These are phyloP conservation scores for Harringtonia lauricola DNA, from an alignment of 2,329 filamentous ascomycete genomes.

Conservation along the genomic window DNA sequence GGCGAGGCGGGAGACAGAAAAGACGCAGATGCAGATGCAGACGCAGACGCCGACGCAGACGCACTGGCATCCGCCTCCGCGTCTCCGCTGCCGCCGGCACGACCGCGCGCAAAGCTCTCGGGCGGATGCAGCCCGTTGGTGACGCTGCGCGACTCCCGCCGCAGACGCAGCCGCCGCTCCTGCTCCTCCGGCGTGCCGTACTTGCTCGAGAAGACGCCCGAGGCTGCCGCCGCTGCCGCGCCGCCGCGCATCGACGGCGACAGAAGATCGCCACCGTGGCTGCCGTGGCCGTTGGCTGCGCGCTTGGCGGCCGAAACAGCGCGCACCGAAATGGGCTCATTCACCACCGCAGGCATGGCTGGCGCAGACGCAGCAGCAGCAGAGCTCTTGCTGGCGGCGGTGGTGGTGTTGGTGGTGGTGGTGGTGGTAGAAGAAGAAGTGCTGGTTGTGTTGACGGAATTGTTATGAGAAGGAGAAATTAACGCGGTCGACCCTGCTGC, in stretches of 20 bases:
- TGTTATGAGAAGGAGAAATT: conserved; percentile 10
- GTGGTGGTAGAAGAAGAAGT: background rate
- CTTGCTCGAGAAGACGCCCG: conserved; percentile 13
- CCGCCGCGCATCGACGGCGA: conserved; percentile 1
- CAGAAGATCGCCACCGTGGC: conserved; percentile 2
- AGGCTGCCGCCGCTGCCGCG: background rate
- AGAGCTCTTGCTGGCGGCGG: background rate
- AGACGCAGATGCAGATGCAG: conserved; percentile 5
- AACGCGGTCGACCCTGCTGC: conserved; percentile 3
- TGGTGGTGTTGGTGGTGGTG: background rate
- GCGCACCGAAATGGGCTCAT: conserved; percentile 7
- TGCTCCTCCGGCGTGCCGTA: conserved; percentile 14
- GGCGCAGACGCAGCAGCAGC: conserved; percentile 3
- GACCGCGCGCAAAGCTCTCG: conserved; percentile 28
- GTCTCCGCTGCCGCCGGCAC: background rate
- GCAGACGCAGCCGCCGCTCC: conserved; percentile 14
- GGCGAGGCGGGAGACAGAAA: background rate
- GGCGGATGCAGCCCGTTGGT: conserved; percentile 23
- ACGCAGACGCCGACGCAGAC: conserved; percentile 1
- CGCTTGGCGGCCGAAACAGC: conserved; percentile 7
- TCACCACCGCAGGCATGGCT: conserved; percentile 9
- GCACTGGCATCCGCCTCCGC: background rate
- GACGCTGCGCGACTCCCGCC: conserved; percentile 16
- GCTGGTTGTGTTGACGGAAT: background rate
- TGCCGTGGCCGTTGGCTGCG: background rate